Conservation (phyloP, 148 eudicot genomes). For the Fallopia convolvulus region DNA sequence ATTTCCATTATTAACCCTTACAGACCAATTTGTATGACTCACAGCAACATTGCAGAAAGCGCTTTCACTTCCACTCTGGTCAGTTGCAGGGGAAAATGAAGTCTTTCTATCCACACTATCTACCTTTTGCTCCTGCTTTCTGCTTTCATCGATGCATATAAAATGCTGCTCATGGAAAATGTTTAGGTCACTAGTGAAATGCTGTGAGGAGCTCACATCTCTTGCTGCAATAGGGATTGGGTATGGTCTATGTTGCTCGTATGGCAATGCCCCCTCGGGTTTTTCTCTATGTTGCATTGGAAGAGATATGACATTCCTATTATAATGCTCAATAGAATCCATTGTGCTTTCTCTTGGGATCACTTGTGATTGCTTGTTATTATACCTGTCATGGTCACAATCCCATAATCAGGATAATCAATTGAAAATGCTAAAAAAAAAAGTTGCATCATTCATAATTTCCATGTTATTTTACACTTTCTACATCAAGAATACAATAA, state of each 20-base stretch:
- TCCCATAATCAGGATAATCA: background rate
- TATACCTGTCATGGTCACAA: background rate
- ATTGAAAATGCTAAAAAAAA: background rate
- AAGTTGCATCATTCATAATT: background rate
- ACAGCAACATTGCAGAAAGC: constrained; percentile 29
- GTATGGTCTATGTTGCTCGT: constrained; percentile 19
- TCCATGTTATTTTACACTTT: background rate
- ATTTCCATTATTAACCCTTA: constrained; percentile 25
- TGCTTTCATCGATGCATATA: constrained; percentile 24
- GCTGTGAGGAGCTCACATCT: constrained; percentile 24
- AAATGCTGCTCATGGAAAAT: constrained; percentile 6
- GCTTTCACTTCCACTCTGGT: constrained; percentile 60
- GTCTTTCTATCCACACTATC: constrained; percentile 30
- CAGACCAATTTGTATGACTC: constrained; percentile 26
- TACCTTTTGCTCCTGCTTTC: constrained; percentile 26
- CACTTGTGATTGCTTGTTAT: constrained; percentile 6
- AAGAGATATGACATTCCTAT: constrained; percentile 20
- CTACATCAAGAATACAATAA: background rate
- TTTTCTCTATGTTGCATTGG: constrained; percentile 24
- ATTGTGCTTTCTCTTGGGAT: background rate
- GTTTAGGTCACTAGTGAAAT: constrained; percentile 12
- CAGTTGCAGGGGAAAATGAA: constrained; percentile 36
- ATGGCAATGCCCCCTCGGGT: constrained; percentile 21
- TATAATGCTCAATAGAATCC: background rate
- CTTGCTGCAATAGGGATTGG: constrained; percentile 41